Base-by-base conservation (phyloP, 345 rosid species). In the Hypericum androsaemum region DNA sequence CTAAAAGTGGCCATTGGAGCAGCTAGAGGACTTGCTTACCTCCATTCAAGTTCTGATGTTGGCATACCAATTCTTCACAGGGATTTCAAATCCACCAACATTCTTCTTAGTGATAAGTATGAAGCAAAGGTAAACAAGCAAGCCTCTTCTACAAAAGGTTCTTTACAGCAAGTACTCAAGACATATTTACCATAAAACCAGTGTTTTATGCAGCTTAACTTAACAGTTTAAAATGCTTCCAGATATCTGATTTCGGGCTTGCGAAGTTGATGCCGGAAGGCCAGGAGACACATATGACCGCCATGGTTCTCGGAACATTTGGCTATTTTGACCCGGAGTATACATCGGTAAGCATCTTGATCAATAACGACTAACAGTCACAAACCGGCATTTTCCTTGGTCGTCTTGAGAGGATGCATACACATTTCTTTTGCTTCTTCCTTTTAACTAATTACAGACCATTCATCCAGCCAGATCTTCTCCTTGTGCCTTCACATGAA, bases 241-340 rank as follows among this genome's bases (percentile, higher is more conserved):
- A 86, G 98, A 87, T 90, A 64, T 90, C 98, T 1, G 98, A 90
- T 65, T 87, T 90, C 59, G 98, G 98, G 61, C 83, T 86, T 17
- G 98, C 98, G 53, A 90, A 90, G 78, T 53, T 90, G 65, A 86
- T 90, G 98, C 98, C 96, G 51, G 94, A 74, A 49, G 98, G 96
- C 48, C 85, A 84, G 70, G 96, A 90, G 49, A 77, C 61, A 12
- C 76, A 73, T 40, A 82, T 83, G 52, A 86, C 98, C 16, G 98
- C 98, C 13, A 79, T 86, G 68, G 92, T 90, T 76, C 87, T 90
- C 4, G 98, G 98, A 54, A 90, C 98, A 17, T 90, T 90, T 46
- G 98, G 98, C 72, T 90, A 90, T 61, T 90, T 90, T 9, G 98
- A 90, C 56, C 96, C 98, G 15, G 96, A 90, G 66, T 90, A 90